Conservation (phyloP, 2,329 filamentous ascomycete genomes). For the Apiospora kogelbergensis region DNA sequence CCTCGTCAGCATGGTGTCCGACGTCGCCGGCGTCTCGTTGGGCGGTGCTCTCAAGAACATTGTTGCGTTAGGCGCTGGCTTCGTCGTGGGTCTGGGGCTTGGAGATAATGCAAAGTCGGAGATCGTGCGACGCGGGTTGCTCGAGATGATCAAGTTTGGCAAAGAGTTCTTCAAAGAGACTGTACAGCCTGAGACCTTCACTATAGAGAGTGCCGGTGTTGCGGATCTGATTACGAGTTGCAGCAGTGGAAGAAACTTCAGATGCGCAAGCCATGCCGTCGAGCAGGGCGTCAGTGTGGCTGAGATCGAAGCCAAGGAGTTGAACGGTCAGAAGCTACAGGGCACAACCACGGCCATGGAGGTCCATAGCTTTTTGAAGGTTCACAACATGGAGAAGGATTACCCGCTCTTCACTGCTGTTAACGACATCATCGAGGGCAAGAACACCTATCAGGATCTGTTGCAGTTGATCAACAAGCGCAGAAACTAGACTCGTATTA, state of each 20-base stretch:
- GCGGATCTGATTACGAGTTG: conserved; percentile 95
- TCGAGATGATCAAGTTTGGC: conserved; percentile 96
- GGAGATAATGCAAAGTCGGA: conserved; percentile 99
- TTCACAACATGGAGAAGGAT: conserved; percentile 72
- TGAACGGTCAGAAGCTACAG: conserved; percentile 98
- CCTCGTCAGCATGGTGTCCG: conserved; percentile 89
- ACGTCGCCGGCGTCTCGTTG: conserved; percentile 95
- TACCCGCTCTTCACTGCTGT: conserved; percentile 95
- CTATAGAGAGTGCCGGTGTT: conserved; percentile 93
- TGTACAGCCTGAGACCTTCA: conserved; percentile 82
- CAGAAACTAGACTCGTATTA: background rate
- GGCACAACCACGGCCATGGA: conserved; percentile 90
- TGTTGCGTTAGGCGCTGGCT: conserved; percentile 89
- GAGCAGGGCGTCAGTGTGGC: conserved; percentile 76
- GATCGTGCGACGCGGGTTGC: conserved; percentile 91
- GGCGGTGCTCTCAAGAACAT: conserved; percentile 96
- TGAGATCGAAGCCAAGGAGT: conserved; percentile 83
- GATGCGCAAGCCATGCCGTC: conserved; percentile 86
- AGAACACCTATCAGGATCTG: conserved; percentile 76
- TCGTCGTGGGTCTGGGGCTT: conserved; percentile 94
- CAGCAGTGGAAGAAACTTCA: conserved; percentile 88
- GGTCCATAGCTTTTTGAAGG: conserved; percentile 85
- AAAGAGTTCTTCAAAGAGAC: conserved; percentile 88
- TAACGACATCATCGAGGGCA: conserved; percentile 75
- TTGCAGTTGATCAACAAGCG: conserved; percentile 58